Evolutionary conservation across 2,329 filamentous ascomycete genomes (phyloP).

Genomic region (Elsinoe australis): DNA sequence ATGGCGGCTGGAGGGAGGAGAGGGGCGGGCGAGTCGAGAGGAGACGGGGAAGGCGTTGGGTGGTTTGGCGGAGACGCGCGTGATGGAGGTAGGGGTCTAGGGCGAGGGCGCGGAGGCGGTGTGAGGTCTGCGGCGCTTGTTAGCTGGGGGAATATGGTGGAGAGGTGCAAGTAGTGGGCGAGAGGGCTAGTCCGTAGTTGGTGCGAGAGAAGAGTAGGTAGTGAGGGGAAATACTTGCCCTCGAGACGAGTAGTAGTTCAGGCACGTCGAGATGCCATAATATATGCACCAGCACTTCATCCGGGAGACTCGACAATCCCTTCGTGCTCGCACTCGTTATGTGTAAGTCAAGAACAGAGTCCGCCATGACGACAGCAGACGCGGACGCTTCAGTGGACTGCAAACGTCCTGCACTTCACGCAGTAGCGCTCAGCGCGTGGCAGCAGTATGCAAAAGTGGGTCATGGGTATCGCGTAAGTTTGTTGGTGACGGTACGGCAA

Average conservation of each 20-base stretch:
- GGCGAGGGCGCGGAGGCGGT: conserved; percentile 54
- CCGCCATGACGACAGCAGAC: neutral
- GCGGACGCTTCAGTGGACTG: conserved; percentile 4
- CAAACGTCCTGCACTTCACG: conserved; percentile 1
- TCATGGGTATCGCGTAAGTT: conserved; percentile 5
- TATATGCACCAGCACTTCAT: conserved; percentile 41
- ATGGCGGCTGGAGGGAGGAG: conserved; percentile 54
- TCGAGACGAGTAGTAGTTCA: conserved; percentile 39
- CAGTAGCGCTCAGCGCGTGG: conserved; percentile 12
- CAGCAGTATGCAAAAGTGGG: neutral
- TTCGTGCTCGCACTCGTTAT: neutral
- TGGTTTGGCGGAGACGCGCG: conserved; percentile 52
- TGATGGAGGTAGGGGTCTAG: conserved; percentile 59
- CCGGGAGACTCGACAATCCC: conserved; percentile 26
- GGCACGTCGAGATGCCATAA: conserved; percentile 40
- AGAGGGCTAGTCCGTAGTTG: conserved; percentile 17
- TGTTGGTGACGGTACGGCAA: too few species aligned
- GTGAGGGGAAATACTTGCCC: conserved; percentile 27
- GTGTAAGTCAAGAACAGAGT: neutral
- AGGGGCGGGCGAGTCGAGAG: conserved; percentile 53
- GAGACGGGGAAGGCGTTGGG: conserved; percentile 47
- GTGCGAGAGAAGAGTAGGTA: neutral
- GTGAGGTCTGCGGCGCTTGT: conserved; percentile 53
- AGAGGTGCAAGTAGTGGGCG: too few species aligned
- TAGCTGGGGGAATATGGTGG: too few species aligned